Base-by-base conservation (phyloP, 2,329 filamentous ascomycete species). In the Pseudogymnoascus sp. region DNA sequence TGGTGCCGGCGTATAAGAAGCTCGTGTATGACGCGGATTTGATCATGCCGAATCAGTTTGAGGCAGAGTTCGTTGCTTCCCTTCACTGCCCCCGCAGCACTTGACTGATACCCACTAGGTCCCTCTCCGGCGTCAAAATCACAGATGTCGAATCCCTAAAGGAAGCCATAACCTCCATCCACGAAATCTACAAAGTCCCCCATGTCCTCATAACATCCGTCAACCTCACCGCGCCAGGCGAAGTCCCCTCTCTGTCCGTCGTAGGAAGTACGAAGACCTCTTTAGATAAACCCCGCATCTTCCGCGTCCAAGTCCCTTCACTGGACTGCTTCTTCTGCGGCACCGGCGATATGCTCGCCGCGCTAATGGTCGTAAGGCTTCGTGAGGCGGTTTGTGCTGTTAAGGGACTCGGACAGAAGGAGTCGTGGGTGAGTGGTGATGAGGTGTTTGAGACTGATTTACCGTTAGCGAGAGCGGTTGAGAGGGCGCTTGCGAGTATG, bases 261-360 rank as follows among this genome's bases (percentile, higher is more conserved):
- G 85, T 96, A 64, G 92, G 92, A 63, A 93, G 90, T 10, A 91
- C 87, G 16, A 70, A 71, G 61, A 86, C 83, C 2, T 80, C 80
- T 1, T 77, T 81, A 62, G 83, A 85, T 67, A 80, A 80, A 45
- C 86, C 93, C 0, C 87, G 95, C n/a, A 82, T 93, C 62, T 99
- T 97, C 80, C 87, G 88, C 71, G 87, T 97, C 71, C 86, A 89
- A 63, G 91, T 97, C 64, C 92, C 93, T 0, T 85, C 88, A 29
- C 87, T 97, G 65, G 90, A 96, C 73, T 90, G 92, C 77, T 96
- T 95, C 80, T 99, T 97, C 77, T 92, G 89, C 70, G 95, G 95
- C 42, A 97, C 96, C 0, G 95, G 95, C 57, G 95, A 99, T 78
- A 97, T 99, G 93, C 97, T 99, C 73, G 93, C 92, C 31, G 93